These are phyloP conservation scores for Rhodamnia rubescens DNA, from an alignment of 345 rosid species.

Conservation along the genomic window DNA sequence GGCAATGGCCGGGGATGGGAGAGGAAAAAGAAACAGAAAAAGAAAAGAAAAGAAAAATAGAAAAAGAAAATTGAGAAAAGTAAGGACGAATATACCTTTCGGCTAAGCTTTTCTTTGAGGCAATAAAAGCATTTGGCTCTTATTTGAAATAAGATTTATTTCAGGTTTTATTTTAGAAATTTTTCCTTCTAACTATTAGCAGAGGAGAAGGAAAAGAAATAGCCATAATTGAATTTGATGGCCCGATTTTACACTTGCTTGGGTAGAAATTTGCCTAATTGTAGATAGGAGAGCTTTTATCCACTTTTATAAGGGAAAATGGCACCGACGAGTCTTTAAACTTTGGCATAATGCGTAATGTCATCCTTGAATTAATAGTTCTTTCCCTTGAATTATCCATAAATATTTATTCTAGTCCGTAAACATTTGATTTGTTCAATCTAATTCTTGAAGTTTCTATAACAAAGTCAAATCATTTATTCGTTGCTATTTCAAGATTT, in stretches of 20 bases:
- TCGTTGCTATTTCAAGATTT: rapidly evolving
- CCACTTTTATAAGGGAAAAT: not conserved
- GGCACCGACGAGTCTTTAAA: not conserved
- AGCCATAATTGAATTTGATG: not conserved
- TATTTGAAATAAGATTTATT: too few species aligned
- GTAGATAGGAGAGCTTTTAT: not conserved
- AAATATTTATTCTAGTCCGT: not conserved
- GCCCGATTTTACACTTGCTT: not conserved
- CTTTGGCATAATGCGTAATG: not conserved
- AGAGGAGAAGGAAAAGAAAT: not conserved
- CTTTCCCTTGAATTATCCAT: not conserved
- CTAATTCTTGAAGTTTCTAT: not conserved
- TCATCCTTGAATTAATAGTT: not conserved
- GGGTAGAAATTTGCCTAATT: not conserved
- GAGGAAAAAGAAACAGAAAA: too few species aligned
- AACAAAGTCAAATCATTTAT: not conserved
- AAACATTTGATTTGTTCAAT: not conserved
- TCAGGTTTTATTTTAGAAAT: too few species aligned
- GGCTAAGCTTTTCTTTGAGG: too few species aligned
- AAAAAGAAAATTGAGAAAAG: too few species aligned
- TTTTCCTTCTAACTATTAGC: not conserved
- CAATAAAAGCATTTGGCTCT: too few species aligned
- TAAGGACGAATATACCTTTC: too few species aligned
- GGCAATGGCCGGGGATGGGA: too few species aligned
- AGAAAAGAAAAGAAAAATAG: too few species aligned